phyloP scores from a whole-genome alignment of 345 rosid genomes.

The Heritiera littoralis region DNA sequence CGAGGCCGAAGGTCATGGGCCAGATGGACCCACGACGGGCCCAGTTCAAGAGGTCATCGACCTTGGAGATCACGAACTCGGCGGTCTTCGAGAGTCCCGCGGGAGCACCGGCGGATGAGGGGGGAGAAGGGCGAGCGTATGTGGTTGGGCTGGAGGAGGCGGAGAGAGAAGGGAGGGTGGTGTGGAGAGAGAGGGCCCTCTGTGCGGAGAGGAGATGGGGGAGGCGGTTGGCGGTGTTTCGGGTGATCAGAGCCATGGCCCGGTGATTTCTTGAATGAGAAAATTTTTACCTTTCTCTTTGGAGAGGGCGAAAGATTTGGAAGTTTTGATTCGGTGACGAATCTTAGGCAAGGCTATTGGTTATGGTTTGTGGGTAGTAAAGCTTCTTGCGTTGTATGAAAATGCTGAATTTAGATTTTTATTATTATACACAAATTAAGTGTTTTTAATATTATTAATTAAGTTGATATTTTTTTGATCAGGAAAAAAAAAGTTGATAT shows the following conservation, averaged over 20 bases:
- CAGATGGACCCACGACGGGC: slow-evolving; percentile 96
- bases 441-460: too few relatives aligned
- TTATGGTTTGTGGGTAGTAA: too few relatives aligned
- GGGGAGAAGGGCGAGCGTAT: slow-evolving; percentile 58
- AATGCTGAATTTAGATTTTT: too few relatives aligned
- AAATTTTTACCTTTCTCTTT: not conserved
- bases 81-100: slow-evolving; percentile 81
- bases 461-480: too few relatives aligned
- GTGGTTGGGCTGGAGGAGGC: slow-evolving; percentile 55
- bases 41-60: slow-evolving; percentile 92
- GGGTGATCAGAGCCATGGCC: slow-evolving; percentile 62
- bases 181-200: slow-evolving; percentile 54
- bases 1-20: slow-evolving; percentile 99
- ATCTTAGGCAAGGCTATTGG: not conserved
- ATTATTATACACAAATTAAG: too few relatives aligned
- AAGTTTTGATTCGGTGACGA: not conserved
- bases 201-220: slow-evolving; percentile 51
- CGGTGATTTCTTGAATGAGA: not conserved
- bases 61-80: slow-evolving; percentile 89
- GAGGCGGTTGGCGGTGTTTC: slow-evolving; percentile 69
- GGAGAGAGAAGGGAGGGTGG: slow-evolving; percentile 50
- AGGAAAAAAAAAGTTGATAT: too few relatives aligned
- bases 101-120: slow-evolving; percentile 50
- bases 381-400: too few relatives aligned
- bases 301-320: slow-evolving; percentile 10